Percentiles rank a stretch among this genome's conserved stretches.
These are phyloP conservation scores for Pelargonium myrrhifolium DNA, from an alignment of 441 rosid species.

Conservation along the genomic window DNA sequence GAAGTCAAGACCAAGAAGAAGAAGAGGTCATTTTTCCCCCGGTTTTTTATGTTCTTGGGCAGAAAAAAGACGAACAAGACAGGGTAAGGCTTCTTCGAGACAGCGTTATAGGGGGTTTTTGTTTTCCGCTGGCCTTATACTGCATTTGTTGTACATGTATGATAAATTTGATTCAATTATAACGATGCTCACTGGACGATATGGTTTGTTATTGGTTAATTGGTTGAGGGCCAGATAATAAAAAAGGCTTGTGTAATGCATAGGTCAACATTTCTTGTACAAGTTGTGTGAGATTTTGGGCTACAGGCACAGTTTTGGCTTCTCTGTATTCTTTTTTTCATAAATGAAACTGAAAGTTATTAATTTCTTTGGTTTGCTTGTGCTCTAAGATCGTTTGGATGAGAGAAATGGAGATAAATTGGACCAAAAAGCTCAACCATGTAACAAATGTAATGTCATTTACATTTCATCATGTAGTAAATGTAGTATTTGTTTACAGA, in stretches of 20 bases:
- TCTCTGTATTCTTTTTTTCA: background rate
- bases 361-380: too few relatives aligned
- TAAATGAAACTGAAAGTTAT: background rate
- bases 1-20: constrained; percentile 52
- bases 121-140: constrained; percentile 2
- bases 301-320: background rate
- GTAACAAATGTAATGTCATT: background rate
- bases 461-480: background rate
- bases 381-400: too few relatives aligned
- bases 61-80: constrained; percentile 47
- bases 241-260: constrained; percentile 10
- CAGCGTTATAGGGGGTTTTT: constrained; percentile 1
- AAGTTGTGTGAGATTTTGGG: background rate
- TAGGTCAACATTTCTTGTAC: background rate
- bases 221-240: constrained; percentile 4
- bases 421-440: background rate
- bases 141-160: constrained; percentile 33
- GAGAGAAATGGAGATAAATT: too few relatives aligned
- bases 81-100: constrained; percentile 18
- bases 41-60: constrained; percentile 57
- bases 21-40: constrained; percentile 69
- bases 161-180: constrained; percentile 22
- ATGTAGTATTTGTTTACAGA: background rate
- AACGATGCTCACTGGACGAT: constrained; percentile 9
- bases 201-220: constrained; percentile 3